Evolutionary conservation across 495 filamentous ascomycete species (phyloP).

Genomic region (Tricharina praecox): DNA sequence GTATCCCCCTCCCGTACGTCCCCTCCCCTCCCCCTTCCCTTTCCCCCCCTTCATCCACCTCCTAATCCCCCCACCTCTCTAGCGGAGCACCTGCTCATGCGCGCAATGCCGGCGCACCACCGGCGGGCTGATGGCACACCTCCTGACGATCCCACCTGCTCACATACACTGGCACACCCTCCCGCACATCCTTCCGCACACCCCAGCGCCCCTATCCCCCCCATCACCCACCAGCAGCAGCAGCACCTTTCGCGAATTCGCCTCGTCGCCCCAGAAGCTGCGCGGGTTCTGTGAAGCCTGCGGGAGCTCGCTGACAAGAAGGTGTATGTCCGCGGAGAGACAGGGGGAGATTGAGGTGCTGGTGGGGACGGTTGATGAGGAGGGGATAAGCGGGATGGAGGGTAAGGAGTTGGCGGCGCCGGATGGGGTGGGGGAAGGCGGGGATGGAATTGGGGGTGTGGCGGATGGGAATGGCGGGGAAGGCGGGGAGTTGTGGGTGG

Average conservation of each 20-base stretch:
- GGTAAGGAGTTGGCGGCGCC: not conserved
- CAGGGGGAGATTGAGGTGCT: not conserved
- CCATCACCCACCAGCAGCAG: not conserved
- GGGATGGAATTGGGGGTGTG: no score
- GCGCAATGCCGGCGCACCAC: slow-evolving; percentile 32
- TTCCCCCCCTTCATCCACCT: not conserved
- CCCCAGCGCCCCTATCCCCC: no score
- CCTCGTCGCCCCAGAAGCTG: not conserved
- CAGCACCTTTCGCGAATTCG: slow-evolving; percentile 7
- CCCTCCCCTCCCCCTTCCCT: not conserved
- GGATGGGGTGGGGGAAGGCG: not conserved
- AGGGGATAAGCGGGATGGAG: not conserved
- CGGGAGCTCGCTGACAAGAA: slow-evolving; percentile 5
- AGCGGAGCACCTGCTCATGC: slow-evolving; percentile 30
- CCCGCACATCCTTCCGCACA: no score
- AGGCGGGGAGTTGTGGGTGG: no score
- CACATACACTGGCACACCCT: slow-evolving; percentile 25
- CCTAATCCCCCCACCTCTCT: not conserved
- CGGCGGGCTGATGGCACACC: slow-evolving; percentile 27
- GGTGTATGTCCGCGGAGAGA: not conserved
- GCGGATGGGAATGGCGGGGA: no score
- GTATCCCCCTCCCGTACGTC: slow-evolving; percentile 25
- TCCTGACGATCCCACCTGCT: slow-evolving; percentile 17
- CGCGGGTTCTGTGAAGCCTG: slow-evolving; percentile 9
- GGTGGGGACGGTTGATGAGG: not conserved